A percentile compares a stretch with the other conserved stretches of the same genome.
Conservation (phyloP, 345 rosid genomes). For the Eucalyptus sp. region DNA sequence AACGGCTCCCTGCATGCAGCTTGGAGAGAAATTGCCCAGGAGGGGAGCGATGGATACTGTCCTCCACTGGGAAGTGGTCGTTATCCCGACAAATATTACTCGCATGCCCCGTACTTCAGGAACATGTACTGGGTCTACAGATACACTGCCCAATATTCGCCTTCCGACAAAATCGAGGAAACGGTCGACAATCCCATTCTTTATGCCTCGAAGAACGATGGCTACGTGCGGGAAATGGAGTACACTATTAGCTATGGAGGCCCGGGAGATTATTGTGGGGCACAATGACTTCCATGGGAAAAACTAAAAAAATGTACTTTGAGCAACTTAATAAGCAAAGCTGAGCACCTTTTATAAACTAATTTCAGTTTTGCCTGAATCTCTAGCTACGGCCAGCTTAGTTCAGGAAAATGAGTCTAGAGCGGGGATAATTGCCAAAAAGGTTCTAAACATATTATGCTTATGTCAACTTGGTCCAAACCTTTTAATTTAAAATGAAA, state of each 20-base stretch:
- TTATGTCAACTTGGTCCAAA: not conserved
- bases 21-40: not conserved
- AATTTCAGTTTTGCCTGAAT: not conserved
- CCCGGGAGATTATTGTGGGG: not conserved
- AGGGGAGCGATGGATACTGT: not conserved
- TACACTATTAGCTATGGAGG: not conserved
- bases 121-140: not conserved
- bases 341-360: not conserved
- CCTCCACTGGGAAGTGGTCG: not conserved
- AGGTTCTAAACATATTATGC: not conserved
- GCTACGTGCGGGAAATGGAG: not conserved
- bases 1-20: not conserved
- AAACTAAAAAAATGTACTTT: not conserved
- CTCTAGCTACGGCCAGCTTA: not conserved
- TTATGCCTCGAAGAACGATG: not conserved
- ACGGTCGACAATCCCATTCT: not conserved
- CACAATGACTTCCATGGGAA: not conserved
- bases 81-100: not conserved
- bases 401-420: not conserved
- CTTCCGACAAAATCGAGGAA: not conserved
- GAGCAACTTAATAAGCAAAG: not conserved
- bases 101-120: not conserved
- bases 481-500: no score
- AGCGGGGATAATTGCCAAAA: not conserved
- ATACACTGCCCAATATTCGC: not conserved